Evolutionary conservation across 164 flowering plant species (phyloP), one percentile per base, ranked within the genome.

Genomic region (Santalum album): DNA sequence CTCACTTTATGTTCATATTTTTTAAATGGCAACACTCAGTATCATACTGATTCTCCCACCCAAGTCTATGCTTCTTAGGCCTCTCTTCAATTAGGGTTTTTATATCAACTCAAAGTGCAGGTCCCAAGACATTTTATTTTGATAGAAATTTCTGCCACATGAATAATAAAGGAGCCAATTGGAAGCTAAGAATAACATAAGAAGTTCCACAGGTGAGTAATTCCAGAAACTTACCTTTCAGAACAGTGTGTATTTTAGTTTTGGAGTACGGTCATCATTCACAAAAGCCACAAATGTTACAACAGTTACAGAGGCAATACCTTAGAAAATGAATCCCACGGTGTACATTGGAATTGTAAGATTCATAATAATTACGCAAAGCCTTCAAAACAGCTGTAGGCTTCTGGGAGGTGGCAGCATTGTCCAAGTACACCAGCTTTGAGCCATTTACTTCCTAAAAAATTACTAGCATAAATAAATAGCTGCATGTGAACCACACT

Each of bases 351-450:
- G 99, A 78, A 69, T 94, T 94, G 57, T 74, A 87, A 35, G 65
- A 38, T 52, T 77, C 75, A 56, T 90, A 94, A 62, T 94, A 94
- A 29, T 72, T 65, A 20, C 68, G 81, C 29, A 94, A 63, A 34
- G 87, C 87, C 23, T 75, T 69, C 69, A 94, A 54, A 12, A 94
- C 99, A 25, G 68, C 63, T 26, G 63, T 32, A 2, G 99, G 99
- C 75, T 94, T 94, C 66, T 94, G 99, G 12, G 99, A 94, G 53
- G 99, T 94, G 3, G 99, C 99, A 16, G 96, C 99, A 64, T 82
- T 94, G 55, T 94, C 97, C 63, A 94, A 68, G 68, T 94, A 94
- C 12, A 94, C 96, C 51, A 94, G 79, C 49, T 72, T 81, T 1
- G 78, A 73, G 23, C 86, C 87, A 72, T 92, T 83, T 51, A 89